Conservation (phyloP, 495 filamentous ascomycete species). For the Penicillium canariense region DNA sequence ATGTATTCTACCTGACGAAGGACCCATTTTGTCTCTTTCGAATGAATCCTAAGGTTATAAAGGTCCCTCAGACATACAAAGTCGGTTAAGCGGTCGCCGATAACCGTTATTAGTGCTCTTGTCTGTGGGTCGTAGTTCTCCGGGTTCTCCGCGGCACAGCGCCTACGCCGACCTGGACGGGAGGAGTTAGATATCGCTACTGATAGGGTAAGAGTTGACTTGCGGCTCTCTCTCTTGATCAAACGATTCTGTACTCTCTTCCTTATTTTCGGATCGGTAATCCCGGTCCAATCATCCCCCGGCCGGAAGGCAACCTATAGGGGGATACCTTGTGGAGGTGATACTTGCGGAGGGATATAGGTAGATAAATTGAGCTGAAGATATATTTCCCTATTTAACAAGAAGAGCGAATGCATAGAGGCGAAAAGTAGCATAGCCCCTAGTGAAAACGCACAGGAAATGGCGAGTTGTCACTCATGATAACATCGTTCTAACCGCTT, state of each 20-base stretch:
- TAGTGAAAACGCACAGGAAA: neutral
- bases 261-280: neutral
- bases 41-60: neutral
- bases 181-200: neutral
- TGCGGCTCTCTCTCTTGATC: neutral
- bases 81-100: neutral
- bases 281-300: neutral
- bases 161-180: neutral
- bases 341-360: neutral
- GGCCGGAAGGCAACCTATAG: neutral
- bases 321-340: neutral
- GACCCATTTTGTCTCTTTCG: neutral
- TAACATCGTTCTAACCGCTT: neutral
- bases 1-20: neutral
- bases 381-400: neutral
- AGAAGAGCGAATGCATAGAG: neutral
- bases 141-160: neutral
- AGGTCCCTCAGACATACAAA: neutral
- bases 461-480: neutral
- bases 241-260: neutral
- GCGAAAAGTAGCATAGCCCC: neutral
- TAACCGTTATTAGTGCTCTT: neutral
- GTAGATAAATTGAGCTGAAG: neutral
- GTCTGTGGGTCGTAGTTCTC: neutral
- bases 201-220: neutral